Conservation (phyloP, 2,329 filamentous ascomycete species). For the Fusarium nisikadoi region DNA sequence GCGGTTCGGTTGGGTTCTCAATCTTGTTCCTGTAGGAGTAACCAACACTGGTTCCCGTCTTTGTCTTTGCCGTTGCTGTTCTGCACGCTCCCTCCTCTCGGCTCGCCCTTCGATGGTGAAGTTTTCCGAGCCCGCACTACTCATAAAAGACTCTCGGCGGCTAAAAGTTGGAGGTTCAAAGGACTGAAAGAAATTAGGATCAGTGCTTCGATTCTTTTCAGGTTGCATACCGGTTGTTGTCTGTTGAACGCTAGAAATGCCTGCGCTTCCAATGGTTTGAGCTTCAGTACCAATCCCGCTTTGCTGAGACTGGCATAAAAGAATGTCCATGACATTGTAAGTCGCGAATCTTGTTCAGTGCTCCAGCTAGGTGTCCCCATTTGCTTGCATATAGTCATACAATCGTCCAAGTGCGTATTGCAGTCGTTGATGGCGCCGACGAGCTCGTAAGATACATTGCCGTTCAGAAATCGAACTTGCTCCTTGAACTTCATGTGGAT, state of each 20-base stretch:
- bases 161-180: not conserved
- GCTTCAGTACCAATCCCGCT: not conserved
- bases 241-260: not conserved
- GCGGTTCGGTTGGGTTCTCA: not conserved
- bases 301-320: not conserved
- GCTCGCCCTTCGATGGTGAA: not conserved
- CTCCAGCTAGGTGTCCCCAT: not conserved
- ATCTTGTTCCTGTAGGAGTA: not conserved
- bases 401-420: not conserved
- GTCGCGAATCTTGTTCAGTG: not conserved
- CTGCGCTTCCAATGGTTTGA: not conserved
- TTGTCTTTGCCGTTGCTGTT: not conserved
- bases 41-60: not conserved
- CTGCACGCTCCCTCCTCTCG: not conserved
- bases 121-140: not conserved
- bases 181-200: not conserved
- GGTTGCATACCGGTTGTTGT: not conserved
- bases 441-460: not conserved
- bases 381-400: not conserved
- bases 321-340: not conserved
- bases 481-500: not conserved
- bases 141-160: not conserved
- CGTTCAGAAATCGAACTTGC: not conserved
- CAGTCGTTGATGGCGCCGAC: not conserved
- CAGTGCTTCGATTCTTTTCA: accelerated